A percentile compares a stretch with the other conserved stretches of the same genome.
These are phyloP conservation scores for Acer saccharum DNA, from an alignment of 345 rosid genomes.

Conservation along the genomic window DNA sequence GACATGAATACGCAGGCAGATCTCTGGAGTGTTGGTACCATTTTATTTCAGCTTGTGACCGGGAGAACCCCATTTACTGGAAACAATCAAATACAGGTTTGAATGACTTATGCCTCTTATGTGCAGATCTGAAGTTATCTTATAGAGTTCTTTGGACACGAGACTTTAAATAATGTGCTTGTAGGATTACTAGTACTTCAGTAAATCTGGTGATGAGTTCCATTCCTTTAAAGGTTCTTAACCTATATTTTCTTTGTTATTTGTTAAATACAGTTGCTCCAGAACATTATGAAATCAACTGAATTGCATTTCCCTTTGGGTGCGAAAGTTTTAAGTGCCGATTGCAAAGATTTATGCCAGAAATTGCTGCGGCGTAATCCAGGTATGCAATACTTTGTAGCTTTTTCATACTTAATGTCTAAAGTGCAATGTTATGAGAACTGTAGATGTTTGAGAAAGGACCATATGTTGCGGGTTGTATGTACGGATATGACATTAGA, in stretches of 20 bases:
- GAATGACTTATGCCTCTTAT: slow-evolving; percentile 9
- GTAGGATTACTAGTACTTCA: slow-evolving; percentile 13
- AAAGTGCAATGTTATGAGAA: slow-evolving; percentile 6
- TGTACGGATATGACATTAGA: not conserved
- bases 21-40: slow-evolving; percentile 99
- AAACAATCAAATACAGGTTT: slow-evolving; percentile 85
- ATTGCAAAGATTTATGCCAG: slow-evolving; percentile 86
- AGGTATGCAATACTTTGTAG: slow-evolving; percentile 49
- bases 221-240: slow-evolving; percentile 5
- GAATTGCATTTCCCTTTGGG: slow-evolving; percentile 76
- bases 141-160: not conserved
- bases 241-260: slow-evolving; percentile 18
- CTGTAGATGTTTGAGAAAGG: not conserved
- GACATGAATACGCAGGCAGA: slow-evolving; percentile 82
- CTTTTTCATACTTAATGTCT: slow-evolving; percentile 15
- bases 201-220: slow-evolving; percentile 10
- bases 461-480: slow-evolving; percentile 1
- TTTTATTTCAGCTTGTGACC: slow-evolving; percentile 90
- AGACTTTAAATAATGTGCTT: slow-evolving; percentile 3
- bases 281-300: slow-evolving; percentile 81
- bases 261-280: slow-evolving; percentile 71
- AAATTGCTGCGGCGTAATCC: slow-evolving; percentile 89
- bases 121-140: not conserved
- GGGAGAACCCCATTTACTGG: slow-evolving; percentile 96
- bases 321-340: slow-evolving; percentile 55